Base-by-base conservation (phyloP, 2,329 filamentous ascomycete species). In the Fusarium tjaetaba region DNA sequence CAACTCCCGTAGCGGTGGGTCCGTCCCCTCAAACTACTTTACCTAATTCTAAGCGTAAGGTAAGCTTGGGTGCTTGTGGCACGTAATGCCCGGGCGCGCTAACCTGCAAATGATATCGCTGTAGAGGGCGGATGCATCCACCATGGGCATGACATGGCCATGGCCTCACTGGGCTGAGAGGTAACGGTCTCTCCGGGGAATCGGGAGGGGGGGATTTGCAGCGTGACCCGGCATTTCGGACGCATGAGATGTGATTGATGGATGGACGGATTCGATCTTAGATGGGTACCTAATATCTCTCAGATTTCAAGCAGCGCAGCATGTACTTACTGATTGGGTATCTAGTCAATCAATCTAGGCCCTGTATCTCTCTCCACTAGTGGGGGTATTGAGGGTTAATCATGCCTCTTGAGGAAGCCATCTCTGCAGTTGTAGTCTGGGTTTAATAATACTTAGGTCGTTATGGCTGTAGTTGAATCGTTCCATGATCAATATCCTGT, bases 121-220 rank as follows among this genome's bases (percentile, higher is more conserved):
- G 24, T 18, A 49, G 61, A 48, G 55, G 42, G 49, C 58, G 51
- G 58, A 64, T 72, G 68, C 64, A 72, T 70, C 64, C 58, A 57
- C 64, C 52, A 56, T 22, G 43, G 45, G 57, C 57, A 28, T 39
- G 55, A n/a, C 55, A 60, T 55, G 28, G 13, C 28, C 63, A 68
- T 72, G 70, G 70, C 70, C 70, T 72, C 70, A 57, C 70, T 72
- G 65, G 70, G 70, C 70, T 72, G 70, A 72, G 45, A 41, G 24
- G 38, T 41, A 58, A 52, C 57, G 62, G 51, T 61, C 61, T 53
- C 42, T 30, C 55, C 56, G 41, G 49, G 24, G 22, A 28, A 39
- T 60, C 45, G 61, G 28, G 61, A 45, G 18, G 57, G 43, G 43
- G 26, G 18, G 34, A 32, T 43, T 63, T 42, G 26, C 48, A 53